Evolutionary conservation across 768 basidiomycete genomes (phyloP).

Genomic region (Lactifluus rugatus): DNA sequence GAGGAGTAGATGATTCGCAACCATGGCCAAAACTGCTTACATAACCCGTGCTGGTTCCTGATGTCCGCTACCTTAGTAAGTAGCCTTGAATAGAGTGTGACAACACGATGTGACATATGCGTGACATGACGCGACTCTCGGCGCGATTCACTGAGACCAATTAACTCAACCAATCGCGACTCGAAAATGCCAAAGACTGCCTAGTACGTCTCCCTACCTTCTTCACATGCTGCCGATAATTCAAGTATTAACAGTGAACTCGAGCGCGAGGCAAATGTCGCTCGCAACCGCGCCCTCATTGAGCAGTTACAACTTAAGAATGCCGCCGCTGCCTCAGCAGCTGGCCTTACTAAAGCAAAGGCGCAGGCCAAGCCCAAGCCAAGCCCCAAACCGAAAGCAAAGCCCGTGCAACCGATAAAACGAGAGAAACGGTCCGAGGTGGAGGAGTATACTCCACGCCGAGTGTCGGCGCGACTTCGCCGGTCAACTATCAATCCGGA

Average conservation of each 20-base stretch:
- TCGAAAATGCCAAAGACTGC: constrained; percentile 16
- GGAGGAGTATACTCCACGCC: constrained; percentile 38
- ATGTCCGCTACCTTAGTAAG: no score
- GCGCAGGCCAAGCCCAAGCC: constrained; percentile 10
- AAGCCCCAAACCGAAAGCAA: constrained; percentile 36
- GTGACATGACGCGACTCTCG: constrained; percentile 10
- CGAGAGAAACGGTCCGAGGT: constrained; percentile 34
- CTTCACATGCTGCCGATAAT: no score
- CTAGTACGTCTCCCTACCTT: constrained; percentile 13
- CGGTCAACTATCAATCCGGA: constrained; percentile 42
- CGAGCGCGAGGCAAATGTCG: constrained; percentile 74
- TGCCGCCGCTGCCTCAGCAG: constrained; percentile 40
- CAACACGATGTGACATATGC: background rate
- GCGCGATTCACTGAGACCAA: background rate
- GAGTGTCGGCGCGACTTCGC: constrained; percentile 58
- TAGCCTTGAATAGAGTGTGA: no score
- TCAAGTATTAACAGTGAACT: constrained; percentile 37
- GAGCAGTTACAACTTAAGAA: constrained; percentile 60
- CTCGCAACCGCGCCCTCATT: constrained; percentile 65
- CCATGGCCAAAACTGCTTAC: no score
- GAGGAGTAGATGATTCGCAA: no score
- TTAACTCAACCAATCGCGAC: background rate
- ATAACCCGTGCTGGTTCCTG: no score
- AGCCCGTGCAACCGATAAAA: constrained; percentile 53
- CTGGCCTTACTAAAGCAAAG: constrained; percentile 32